Percentiles rank a stretch among this genome's conserved stretches.
Evolutionary conservation across 2,329 filamentous ascomycete species (phyloP).

Genomic region (Sclerotinia subarctica): DNA sequence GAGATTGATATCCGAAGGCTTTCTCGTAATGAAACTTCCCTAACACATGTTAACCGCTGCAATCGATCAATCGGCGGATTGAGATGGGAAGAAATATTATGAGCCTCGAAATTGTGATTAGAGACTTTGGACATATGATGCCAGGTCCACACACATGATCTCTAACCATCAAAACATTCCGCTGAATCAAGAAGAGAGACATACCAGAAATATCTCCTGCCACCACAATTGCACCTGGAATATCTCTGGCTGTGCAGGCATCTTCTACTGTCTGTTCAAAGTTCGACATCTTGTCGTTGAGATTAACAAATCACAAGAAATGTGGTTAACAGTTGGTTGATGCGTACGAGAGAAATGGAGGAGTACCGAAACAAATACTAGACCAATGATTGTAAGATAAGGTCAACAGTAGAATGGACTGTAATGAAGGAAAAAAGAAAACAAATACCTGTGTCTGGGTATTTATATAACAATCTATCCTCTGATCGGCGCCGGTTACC

Average conservation of each 20-base stretch:
- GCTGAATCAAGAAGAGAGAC: neutral
- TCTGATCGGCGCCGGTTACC: neutral
- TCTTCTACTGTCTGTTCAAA: slow-evolving; percentile 29
- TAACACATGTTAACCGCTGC: slow-evolving; percentile 21
- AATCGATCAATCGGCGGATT: neutral
- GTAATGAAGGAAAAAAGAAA: neutral
- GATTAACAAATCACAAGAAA: neutral
- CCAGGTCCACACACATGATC: neutral
- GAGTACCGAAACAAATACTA: neutral
- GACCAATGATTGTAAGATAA: neutral
- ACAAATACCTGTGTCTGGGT: neutral
- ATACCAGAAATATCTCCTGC: slow-evolving; percentile 28
- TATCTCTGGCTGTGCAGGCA: slow-evolving; percentile 25
- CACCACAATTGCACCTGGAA: slow-evolving; percentile 29
- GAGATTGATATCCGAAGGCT: slow-evolving; percentile 39
- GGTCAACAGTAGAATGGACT: neutral
- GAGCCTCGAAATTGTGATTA: neutral
- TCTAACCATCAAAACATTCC: neutral
- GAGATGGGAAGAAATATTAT: neutral
- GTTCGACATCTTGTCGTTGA: slow-evolving; percentile 21
- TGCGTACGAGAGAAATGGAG: neutral
- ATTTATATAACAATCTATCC: neutral
- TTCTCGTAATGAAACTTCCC: slow-evolving; percentile 41
- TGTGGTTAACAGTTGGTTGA: neutral
- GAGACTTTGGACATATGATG: neutral